Evolutionary conservation across 805 yeast species (phyloP), one percentile per base, ranked within the genome.

Genomic region (Pichia kluyveri): DNA sequence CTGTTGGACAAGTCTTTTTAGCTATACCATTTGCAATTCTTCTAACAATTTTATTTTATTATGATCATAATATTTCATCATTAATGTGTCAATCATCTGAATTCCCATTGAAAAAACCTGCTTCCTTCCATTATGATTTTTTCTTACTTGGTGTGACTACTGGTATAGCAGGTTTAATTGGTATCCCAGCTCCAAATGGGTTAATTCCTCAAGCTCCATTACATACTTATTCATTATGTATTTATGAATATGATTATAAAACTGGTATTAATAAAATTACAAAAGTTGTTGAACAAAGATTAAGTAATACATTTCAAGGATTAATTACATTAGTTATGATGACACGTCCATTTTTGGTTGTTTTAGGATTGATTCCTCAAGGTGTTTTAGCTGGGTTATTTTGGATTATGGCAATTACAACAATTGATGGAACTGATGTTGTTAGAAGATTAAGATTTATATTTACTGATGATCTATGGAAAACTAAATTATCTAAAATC

Each of bases 161-260:
- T 0, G 95, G 96, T 0, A 63, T 91, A 1, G 73, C 96, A 3
- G 98, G 98, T 0, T 65, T 91, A 1, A 60, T 91, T 11, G 99
- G 98, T 0, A 73, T 93, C 2, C 99, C 98, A 0, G 89, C 97
- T 2, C 98, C 98, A 0, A 93, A 93, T 65, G 99, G 99, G 0
- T 70, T 91, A 32, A 91, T 91, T 41, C 99, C 99, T 1, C 99
- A 91, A 63, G 98, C 99, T 0, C 98, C 98, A 2, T 61, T 93
- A 36, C 99, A 91, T 57, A 89, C 98, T 0, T 77, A 75, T 40
- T 79, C 96, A 0, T 66, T 91, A 31, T 75, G 87, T 40, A 80
- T 85, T 14, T 72, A 73, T 53, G 73, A 74, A 45, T 61, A 62
- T 45, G 64, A 67, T 46, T 58, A 59, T 49, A 55, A 48, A 6